Evolutionary conservation across 1,284 basidiomycete species (phyloP), one percentile per base, ranked within the genome.

Genomic region (Cutaneotrichosporon sp.): DNA sequence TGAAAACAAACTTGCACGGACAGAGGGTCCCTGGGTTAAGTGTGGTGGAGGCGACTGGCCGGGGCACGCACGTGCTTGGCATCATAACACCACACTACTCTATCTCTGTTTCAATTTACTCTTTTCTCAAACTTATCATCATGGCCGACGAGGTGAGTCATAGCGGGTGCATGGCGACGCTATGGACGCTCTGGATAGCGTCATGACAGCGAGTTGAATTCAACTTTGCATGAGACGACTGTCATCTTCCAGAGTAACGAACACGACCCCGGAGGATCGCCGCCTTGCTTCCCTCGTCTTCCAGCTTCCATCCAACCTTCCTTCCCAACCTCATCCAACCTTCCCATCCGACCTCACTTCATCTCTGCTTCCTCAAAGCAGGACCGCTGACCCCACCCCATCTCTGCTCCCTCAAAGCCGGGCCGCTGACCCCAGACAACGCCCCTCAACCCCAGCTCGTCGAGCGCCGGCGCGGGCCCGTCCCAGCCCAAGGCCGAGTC

Each of bases 361-460:
- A 13, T 13, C 34, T 36, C 34, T 34, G 34, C n/a, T n/a, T n/a
- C n/a, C n/a, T n/a, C n/a, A n/a, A n/a, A n/a, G n/a, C n/a, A n/a
- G n/a, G n/a, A n/a, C 6, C 34, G 34, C 34, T 34, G 6, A 55
- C 6, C 52, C 22, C 26, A n/a, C 38, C 56, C 21, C 22, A 36
- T 30, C 22, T 13, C 38, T 57, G 5, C 36, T 10, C 49, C n/a
- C n/a, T 13, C 26, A 52, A 3, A 26, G 26, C 26, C 1, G 26
- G 26, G 26, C 26, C 26, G 32, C 64, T 62, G 30, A 61, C 55
- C 0, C 18, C 64, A 66, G 60, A 62, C 49, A 40, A 61, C 65
- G 26, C 64, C 64, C n/a, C 60, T 64, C 50, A 60, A 64, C 58
- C 53, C 53, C 52, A 55, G 36, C 47, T 31, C 56, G 3, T n/a